phyloP scores from a whole-genome alignment of 345 rosid species.

The Garcia nutans region DNA sequence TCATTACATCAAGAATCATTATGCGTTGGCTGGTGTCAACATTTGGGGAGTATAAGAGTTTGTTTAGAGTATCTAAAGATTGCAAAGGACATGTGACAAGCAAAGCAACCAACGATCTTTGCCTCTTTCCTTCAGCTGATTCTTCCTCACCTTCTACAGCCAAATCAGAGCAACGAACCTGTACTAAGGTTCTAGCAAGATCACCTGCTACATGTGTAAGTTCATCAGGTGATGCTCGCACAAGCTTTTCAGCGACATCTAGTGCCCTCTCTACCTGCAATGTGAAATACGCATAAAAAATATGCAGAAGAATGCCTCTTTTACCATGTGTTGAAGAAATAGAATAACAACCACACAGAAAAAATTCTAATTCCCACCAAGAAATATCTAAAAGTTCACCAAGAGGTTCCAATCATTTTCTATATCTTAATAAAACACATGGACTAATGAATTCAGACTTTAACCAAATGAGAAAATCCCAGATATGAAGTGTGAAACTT shows the following conservation, averaged over 20 bases:
- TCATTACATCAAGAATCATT: conserved; percentile 94
- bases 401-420: not conserved
- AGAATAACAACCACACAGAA: not conserved
- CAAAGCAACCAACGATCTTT: conserved; percentile 79
- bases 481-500: conserved; percentile 10
- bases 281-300: not conserved
- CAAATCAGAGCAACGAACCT: conserved; percentile 87
- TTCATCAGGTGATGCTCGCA: conserved; percentile 94
- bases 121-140: conserved; percentile 91
- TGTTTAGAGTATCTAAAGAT: conserved; percentile 65
- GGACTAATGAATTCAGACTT: not conserved
- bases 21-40: conserved; percentile 90
- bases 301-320: not conserved
- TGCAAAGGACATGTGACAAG: conserved; percentile 72
- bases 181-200: conserved; percentile 73
- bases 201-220: conserved; percentile 73
- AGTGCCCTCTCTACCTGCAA: conserved; percentile 89
- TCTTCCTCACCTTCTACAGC: conserved; percentile 96
- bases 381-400: not conserved
- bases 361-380: conserved; percentile 8
- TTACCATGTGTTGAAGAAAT: conserved; percentile 2
- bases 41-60: conserved; percentile 72
- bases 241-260: conserved; percentile 80
- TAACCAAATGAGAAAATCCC: conserved; percentile 9
- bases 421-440: not conserved